These are phyloP conservation scores for Rhodosporidiobolus odoratus DNA, from an alignment of 768 basidiomycete species.

Conservation along the genomic window DNA sequence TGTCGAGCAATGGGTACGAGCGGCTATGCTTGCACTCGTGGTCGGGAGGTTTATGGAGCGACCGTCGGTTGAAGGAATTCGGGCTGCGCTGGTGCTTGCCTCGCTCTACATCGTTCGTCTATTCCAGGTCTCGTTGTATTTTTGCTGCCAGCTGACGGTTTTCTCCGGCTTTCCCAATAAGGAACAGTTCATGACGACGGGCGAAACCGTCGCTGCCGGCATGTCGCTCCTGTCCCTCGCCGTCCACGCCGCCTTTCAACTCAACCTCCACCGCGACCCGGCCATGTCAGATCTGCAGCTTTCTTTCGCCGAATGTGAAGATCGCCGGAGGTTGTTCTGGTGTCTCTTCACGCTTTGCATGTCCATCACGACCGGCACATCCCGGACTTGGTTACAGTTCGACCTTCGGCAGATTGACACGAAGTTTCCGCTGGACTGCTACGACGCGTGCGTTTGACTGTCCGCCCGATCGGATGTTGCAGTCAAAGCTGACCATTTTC, in stretches of 20 bases:
- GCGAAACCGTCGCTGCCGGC: conserved; percentile 1
- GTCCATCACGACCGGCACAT: conserved; percentile 13
- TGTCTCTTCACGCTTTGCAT: conserved; percentile 19
- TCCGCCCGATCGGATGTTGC: neutral
- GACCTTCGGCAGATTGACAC: conserved; percentile 28
- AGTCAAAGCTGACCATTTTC: neutral
- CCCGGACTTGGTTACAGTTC: conserved; percentile 21
- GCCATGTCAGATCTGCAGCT: neutral
- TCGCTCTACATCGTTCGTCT: conserved; percentile 14
- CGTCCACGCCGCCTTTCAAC: conserved; percentile 15
- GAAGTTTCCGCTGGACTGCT: conserved; percentile 34
- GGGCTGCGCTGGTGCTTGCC: neutral
- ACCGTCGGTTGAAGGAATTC: conserved; percentile 11
- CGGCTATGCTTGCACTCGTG: neutral
- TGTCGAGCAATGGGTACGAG: conserved; percentile 11
- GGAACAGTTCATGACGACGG: conserved; percentile 9
- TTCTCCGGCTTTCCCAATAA: neutral
- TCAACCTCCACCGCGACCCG: conserved; percentile 31
- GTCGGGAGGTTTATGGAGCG: conserved; percentile 15
- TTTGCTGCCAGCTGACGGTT: neutral
- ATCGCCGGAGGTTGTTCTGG: conserved; percentile 30
- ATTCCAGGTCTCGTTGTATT: neutral
- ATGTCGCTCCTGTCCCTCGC: conserved; percentile 24
- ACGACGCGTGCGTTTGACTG: neutral
- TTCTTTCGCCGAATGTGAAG: conserved; percentile 22